A percentile compares a stretch with the other conserved stretches of the same genome.
Evolutionary conservation across 306 rosid genomes (phyloP).

Genomic region (Hylodesmum podocarpum): DNA sequence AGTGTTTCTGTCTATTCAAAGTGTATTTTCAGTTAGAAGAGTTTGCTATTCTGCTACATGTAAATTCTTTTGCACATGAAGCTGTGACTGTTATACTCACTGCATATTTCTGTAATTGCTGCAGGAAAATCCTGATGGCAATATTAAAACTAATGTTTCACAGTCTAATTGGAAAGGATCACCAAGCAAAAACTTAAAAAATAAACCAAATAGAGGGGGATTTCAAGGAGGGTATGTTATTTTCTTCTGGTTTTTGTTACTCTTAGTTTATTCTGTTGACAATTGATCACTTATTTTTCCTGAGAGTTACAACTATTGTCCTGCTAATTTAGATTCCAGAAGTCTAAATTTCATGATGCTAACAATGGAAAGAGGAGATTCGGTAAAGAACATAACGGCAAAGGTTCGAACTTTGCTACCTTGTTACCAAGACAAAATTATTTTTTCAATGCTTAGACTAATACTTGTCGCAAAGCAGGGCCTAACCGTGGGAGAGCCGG

Average conservation of each 20-base stretch:
- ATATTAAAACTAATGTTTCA: slow-evolving; percentile 43
- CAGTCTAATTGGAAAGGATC: slow-evolving; percentile 55
- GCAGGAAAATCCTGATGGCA: slow-evolving; percentile 53
- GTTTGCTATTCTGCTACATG: background rate
- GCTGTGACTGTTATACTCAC: background rate
- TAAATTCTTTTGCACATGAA: slow-evolving; percentile 4
- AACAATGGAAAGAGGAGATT: slow-evolving; percentile 51
- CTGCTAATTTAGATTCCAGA: slow-evolving; percentile 60
- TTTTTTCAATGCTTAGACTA: slow-evolving; percentile 24
- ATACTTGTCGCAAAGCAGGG: slow-evolving; percentile 51
- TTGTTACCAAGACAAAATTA: slow-evolving; percentile 8
- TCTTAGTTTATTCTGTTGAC: slow-evolving; percentile 12
- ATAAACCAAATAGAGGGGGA: slow-evolving; percentile 51
- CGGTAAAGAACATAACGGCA: slow-evolving; percentile 43
- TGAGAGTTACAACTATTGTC: slow-evolving; percentile 12
- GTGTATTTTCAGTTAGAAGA: background rate
- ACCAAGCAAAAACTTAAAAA: slow-evolving; percentile 46
- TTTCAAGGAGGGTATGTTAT: slow-evolving; percentile 50
- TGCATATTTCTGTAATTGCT: slow-evolving; percentile 20
- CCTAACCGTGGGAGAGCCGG: slow-evolving; percentile 42
- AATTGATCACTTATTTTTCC: background rate
- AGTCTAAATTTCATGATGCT: slow-evolving; percentile 55
- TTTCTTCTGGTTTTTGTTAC: background rate
- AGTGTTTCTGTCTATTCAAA: slow-evolving; percentile 14
- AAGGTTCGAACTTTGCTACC: slow-evolving; percentile 55